phyloP scores from a whole-genome alignment of 148 eudicot genomes.

The Vaccinium myrtillus region DNA sequence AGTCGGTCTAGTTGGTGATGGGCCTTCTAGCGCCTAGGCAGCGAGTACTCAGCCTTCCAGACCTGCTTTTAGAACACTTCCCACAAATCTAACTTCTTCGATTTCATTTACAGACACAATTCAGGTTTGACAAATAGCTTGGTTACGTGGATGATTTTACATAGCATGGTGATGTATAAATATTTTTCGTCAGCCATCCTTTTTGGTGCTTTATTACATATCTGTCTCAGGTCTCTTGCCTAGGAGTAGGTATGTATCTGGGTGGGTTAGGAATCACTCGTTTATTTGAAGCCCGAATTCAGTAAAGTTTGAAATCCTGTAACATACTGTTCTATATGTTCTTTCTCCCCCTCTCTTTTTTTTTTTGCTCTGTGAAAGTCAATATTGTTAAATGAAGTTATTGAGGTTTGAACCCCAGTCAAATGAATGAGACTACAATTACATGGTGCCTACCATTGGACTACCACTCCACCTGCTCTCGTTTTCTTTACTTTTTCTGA shows the following conservation, averaged over 20 bases:
- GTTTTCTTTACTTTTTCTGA: neutral
- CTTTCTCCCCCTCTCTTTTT: neutral
- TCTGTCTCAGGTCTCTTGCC: neutral
- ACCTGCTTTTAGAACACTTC: no score
- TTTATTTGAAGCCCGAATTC: neutral
- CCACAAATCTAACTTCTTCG: neutral
- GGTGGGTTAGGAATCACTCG: neutral
- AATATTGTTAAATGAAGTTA: no score
- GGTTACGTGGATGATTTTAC: neutral
- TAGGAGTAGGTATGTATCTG: neutral
- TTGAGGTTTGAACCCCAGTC: no score
- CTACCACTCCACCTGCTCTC: no score
- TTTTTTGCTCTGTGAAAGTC: no score
- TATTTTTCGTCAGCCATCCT: neutral
- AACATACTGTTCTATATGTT: neutral
- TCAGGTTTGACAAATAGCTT: neutral
- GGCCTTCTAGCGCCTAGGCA: no score
- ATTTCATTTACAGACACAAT: neutral
- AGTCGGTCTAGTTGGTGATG: no score
- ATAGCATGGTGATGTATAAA: neutral
- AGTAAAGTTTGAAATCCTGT: neutral
- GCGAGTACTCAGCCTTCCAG: no score
- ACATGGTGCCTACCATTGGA: no score
- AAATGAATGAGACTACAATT: no score
- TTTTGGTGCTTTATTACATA: neutral